Evolutionary conservation across 2,329 filamentous ascomycete species (phyloP).

Genomic region (Cladophialophora chaetospira): DNA sequence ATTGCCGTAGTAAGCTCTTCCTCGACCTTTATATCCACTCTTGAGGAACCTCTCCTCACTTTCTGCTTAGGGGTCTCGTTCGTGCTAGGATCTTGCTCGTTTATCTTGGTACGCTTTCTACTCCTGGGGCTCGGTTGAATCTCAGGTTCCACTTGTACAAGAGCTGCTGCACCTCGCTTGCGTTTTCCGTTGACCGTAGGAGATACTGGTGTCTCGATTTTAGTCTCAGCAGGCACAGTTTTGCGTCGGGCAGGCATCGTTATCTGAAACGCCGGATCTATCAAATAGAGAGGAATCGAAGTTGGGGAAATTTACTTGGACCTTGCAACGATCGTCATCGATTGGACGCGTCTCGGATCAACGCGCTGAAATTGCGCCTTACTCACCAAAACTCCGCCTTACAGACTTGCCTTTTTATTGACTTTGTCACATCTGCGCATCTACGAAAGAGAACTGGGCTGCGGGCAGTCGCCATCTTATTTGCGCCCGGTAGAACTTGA

Average conservation of each 20-base stretch:
- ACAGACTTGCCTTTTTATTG: too few relatives aligned
- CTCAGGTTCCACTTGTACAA: neutral
- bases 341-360: neutral
- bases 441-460: too few relatives aligned
- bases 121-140: conserved; percentile 2
- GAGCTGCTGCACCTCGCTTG: conserved; percentile 5
- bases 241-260: conserved; percentile 17
- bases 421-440: too few relatives aligned
- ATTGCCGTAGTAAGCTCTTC: neutral
- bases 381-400: neutral
- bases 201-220: neutral
- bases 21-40: conserved; percentile 1
- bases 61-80: neutral
- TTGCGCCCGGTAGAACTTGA: too few relatives aligned
- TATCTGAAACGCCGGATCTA: neutral
- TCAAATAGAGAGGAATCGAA: neutral
- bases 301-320: too few relatives aligned
- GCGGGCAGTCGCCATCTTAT: too few relatives aligned
- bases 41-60: neutral
- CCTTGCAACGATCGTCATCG: too few relatives aligned
- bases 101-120: conserved; percentile 6
- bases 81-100: neutral
- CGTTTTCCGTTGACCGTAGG: conserved; percentile 11
- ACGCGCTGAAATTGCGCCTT: neutral
- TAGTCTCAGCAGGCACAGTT: neutral